Evolutionary conservation across 1,139 yeast genomes (phyloP).

Genomic region (Hemisphaericaspora xylofermentans): DNA sequence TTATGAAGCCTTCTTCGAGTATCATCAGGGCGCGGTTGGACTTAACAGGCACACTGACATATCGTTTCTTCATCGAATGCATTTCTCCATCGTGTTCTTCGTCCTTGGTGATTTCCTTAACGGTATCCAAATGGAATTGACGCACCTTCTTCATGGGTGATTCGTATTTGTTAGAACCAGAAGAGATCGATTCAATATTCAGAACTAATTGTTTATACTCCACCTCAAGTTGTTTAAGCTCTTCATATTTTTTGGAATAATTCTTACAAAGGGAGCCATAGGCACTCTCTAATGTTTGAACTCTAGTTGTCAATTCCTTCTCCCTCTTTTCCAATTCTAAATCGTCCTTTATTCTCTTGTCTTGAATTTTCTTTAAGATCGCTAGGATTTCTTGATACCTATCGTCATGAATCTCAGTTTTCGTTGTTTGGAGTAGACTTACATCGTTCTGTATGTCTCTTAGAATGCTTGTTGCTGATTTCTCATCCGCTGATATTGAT

Average conservation of each 20-base stretch:
- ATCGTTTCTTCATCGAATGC: slow-evolving; percentile 22
- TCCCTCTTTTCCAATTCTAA: slow-evolving; percentile 1
- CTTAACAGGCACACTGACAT: slow-evolving; percentile 31
- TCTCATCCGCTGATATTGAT: slow-evolving; percentile 23
- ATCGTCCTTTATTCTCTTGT: not conserved
- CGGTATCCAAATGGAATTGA: slow-evolving; percentile 29
- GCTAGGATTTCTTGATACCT: not conserved
- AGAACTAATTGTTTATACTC: slow-evolving; percentile 25
- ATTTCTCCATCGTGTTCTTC: slow-evolving; percentile 6
- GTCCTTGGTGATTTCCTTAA: slow-evolving; percentile 21
- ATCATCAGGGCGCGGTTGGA: not conserved
- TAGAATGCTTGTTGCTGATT: slow-evolving; percentile 18
- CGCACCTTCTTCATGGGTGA: slow-evolving; percentile 25
- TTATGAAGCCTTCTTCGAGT: slow-evolving; percentile 10
- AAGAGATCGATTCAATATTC: slow-evolving; percentile 7
- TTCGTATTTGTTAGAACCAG: slow-evolving; percentile 5
- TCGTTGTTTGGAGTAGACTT: slow-evolving; percentile 6
- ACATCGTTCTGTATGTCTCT: slow-evolving; percentile 18
- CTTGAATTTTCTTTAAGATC: slow-evolving; percentile 4
- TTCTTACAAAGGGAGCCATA: slow-evolving; percentile 23
- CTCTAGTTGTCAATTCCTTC: slow-evolving; percentile 8
- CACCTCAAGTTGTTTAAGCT: slow-evolving; percentile 22
- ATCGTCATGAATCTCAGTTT: not conserved
- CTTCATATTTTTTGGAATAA: slow-evolving; percentile 28
- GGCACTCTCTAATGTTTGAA: slow-evolving; percentile 16